Evolutionary conservation across 176 grass and related monocot species (phyloP), one percentile per base, ranked within the genome.

Genomic region (Olyra latifolia): DNA sequence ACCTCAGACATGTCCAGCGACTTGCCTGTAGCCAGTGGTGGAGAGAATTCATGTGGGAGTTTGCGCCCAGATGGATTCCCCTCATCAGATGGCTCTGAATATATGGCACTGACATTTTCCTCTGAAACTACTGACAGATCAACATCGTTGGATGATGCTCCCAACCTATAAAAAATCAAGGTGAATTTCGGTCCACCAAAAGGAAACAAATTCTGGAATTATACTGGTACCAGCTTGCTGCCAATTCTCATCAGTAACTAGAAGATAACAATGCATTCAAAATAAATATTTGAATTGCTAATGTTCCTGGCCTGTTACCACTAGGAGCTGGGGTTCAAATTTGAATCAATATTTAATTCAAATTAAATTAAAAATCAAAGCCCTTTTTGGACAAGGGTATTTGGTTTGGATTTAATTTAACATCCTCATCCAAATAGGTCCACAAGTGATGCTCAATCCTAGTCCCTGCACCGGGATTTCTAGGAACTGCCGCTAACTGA

Each of bases 91-190:
- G 63, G 19, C 28, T 92, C 78, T 73, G 83, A 64, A 83, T 62
- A 81, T 54, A 83, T 67, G 64, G 56, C 64, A 57, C 61, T 80
- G n/a, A 7, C 81, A 58, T 74, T 69, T 48, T 71, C 76, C 53
- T 61, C 75, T 74, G 85, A 87, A 78, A 74, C 69, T 52, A 67
- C 23, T 46, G 86, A 92, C 19, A 98, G 58, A 83, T 93, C 81
- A 85, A 98, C 92, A 84, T 71, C 62, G 70, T 12, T 81, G 75
- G 88, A 75, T 77, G 88, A 89, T 85, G 92, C 95, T 83, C 82
- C 92, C 81, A 98, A 77, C 85, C 95, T 98, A 83, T 80, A 88
- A 85, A 52, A 74, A 80, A 68, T 10, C 32, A 25, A 61, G 28
- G 11, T 5, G 45, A 75, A 73, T 41, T 55, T 79, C 9, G n/a